These are phyloP conservation scores for Venustampulla echinocandica DNA, from an alignment of 495 filamentous ascomycete species.

Conservation along the genomic window DNA sequence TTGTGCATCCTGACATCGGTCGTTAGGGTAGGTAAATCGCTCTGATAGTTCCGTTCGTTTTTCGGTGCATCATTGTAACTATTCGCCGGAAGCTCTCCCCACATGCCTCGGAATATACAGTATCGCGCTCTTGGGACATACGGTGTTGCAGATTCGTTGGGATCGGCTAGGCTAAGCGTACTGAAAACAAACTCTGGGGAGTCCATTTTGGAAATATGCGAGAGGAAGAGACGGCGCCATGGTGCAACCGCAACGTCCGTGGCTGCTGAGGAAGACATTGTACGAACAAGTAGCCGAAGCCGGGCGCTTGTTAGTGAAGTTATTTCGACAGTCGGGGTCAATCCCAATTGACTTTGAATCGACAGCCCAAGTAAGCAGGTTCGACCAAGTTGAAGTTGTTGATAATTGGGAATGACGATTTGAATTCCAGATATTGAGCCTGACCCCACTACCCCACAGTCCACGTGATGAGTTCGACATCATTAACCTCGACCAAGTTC, in stretches of 20 bases:
- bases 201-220: constrained; percentile 51
- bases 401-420: too few relatives aligned
- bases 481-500: too few relatives aligned
- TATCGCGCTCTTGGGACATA: constrained; percentile 37
- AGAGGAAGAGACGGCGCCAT: constrained; percentile 61
- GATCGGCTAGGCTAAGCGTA: constrained; percentile 44
- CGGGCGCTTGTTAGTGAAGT: constrained; percentile 13
- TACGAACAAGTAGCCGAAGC: constrained; percentile 18
- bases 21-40: constrained; percentile 72
- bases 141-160: constrained; percentile 12
- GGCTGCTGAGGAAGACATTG: constrained; percentile 14
- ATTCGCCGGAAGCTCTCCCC: constrained; percentile 58
- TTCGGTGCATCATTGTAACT: constrained; percentile 41
- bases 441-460: too few relatives aligned
- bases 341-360: constrained; percentile 9
- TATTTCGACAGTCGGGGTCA: constrained; percentile 11
- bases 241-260: constrained; percentile 31
- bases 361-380: too few relatives aligned
- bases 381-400: too few relatives aligned
- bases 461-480: too few relatives aligned
- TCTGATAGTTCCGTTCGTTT: constrained; percentile 62
- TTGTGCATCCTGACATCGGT: constrained; percentile 87
- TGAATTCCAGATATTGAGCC: too few relatives aligned
- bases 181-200: constrained; percentile 64
- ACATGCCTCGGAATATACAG: constrained; percentile 75